phyloP scores from a whole-genome alignment of 495 filamentous ascomycete genomes.

The Aspergillus biplanus region DNA sequence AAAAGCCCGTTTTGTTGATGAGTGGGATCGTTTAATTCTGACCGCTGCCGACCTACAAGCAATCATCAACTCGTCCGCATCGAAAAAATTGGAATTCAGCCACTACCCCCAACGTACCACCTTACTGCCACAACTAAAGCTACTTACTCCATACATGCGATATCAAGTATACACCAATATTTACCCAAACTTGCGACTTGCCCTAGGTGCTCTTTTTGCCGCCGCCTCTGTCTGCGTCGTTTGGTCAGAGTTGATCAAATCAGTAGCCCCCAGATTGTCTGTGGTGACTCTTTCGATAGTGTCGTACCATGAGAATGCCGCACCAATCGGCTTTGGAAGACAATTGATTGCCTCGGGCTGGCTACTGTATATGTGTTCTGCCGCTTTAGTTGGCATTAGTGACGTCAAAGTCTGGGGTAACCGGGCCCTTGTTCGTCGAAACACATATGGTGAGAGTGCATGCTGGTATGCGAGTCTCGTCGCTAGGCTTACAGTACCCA shows the following conservation, averaged over 20 bases:
- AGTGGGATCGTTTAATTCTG: slow-evolving; percentile 80
- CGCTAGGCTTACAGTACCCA: slow-evolving; percentile 85
- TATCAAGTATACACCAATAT: slow-evolving; percentile 74
- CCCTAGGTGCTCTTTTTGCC: slow-evolving; percentile 65
- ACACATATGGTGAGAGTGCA: slow-evolving; percentile 87
- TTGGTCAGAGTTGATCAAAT: slow-evolving; percentile 90
- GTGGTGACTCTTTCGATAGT: slow-evolving; percentile 84
- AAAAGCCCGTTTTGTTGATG: slow-evolving; percentile 76
- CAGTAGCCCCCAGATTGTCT: slow-evolving; percentile 72
- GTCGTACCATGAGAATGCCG: slow-evolving; percentile 69
- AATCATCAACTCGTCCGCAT: slow-evolving; percentile 80
- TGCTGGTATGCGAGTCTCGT: slow-evolving; percentile 94
- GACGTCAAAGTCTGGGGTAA: slow-evolving; percentile 96
- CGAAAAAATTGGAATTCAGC: slow-evolving; percentile 78
- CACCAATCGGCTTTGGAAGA: slow-evolving; percentile 77
- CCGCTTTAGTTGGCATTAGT: slow-evolving; percentile 80
- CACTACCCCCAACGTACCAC: slow-evolving; percentile 58
- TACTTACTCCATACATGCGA: slow-evolving; percentile 86
- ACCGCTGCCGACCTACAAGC: slow-evolving; percentile 75
- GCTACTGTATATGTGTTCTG: slow-evolving; percentile 91
- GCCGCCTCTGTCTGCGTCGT: slow-evolving; percentile 80
- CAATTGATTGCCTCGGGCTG: slow-evolving; percentile 83
- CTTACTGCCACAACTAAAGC: slow-evolving; percentile 51
- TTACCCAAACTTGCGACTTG: slow-evolving; percentile 64
- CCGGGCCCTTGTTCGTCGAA: slow-evolving; percentile 83